Evolutionary conservation across 2,329 filamentous ascomycete genomes (phyloP).

Genomic region (Biscogniauxia sp.): DNA sequence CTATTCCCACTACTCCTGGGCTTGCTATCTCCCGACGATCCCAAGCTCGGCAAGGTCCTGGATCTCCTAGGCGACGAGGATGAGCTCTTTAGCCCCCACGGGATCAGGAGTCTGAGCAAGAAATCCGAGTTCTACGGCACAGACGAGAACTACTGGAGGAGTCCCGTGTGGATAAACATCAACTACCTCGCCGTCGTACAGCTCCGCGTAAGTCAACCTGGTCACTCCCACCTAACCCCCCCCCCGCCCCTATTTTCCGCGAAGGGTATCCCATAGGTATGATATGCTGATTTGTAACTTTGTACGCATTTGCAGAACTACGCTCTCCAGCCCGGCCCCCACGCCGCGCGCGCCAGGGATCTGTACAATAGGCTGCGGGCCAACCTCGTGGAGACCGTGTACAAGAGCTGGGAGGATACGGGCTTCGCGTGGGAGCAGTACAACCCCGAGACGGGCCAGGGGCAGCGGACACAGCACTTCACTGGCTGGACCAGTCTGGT

Average conservation of each 20-base stretch:
- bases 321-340: constrained; percentile 64
- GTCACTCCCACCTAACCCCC: no score
- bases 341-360: constrained; percentile 64
- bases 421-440: constrained; percentile 99
- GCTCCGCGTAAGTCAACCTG: constrained; percentile 62
- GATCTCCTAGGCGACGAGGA: constrained; percentile 77
- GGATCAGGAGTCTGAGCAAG: constrained; percentile 86
- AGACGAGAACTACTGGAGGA: constrained; percentile 95
- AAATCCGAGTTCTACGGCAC: constrained; percentile 82
- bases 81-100: constrained; percentile 85
- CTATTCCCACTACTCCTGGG: constrained; percentile 90
- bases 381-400: constrained; percentile 88
- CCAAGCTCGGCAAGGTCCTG: constrained; percentile 70
- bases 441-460: constrained; percentile 84
- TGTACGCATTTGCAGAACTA: constrained; percentile 49
- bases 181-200: constrained; percentile 85
- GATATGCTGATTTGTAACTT: constrained; percentile 7
- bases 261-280: no score
- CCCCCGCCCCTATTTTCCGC: background rate
- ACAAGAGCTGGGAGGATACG: constrained; percentile 81
- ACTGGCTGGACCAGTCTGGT: constrained; percentile 99
- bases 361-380: constrained; percentile 75
- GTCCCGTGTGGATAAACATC: constrained; percentile 93
- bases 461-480: constrained; percentile 97
- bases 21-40: constrained; percentile 69